A percentile compares a stretch with the other conserved stretches of the same genome.
Conservation (phyloP, 495 filamentous ascomycete species). For the Penicillium desertorum region DNA sequence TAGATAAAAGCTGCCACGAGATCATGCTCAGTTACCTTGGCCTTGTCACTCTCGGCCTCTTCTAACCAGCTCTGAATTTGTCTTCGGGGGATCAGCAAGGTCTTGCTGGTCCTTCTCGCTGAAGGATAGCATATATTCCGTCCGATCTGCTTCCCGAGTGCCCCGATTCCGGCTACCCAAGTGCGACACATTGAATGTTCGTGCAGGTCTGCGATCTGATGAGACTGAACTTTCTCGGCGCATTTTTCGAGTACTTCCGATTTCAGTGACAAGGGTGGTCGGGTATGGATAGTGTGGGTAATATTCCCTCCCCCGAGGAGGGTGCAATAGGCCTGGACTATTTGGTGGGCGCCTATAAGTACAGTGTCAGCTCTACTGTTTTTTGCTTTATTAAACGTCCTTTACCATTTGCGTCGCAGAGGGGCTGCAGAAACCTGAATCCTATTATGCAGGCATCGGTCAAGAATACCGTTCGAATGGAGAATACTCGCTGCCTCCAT, state of each 20-base stretch:
- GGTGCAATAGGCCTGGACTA: constrained; percentile 10
- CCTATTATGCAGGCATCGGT: constrained; percentile 12
- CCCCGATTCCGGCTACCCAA: constrained; percentile 2
- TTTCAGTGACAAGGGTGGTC: constrained; percentile 7
- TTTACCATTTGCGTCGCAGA: constrained; percentile 13
- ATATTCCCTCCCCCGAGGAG: constrained; percentile 9
- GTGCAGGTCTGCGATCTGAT: constrained; percentile 8
- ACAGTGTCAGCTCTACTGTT: neutral
- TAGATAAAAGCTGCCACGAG: constrained; percentile 6
- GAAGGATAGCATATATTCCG: constrained; percentile 10
- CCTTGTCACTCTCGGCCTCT: neutral
- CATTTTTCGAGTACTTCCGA: constrained; percentile 13
- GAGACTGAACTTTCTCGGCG: constrained; percentile 6
- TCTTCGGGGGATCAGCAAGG: neutral
- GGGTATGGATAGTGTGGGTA: constrained; percentile 6
- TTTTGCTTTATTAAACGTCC: no score
- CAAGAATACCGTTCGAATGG: constrained; percentile 11
- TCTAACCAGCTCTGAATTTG: constrained; percentile 2
- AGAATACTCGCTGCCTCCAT: constrained; percentile 12
- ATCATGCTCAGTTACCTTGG: constrained; percentile 11
- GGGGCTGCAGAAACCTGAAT: constrained; percentile 10
- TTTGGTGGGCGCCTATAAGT: constrained; percentile 2
- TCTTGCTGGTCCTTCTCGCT: constrained; percentile 1
- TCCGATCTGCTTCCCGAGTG: constrained; percentile 7
- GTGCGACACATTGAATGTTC: neutral